Evolutionary conservation across 371 early-diverging fungal species (phyloP).

Genomic region (Mortierella sp.): DNA sequence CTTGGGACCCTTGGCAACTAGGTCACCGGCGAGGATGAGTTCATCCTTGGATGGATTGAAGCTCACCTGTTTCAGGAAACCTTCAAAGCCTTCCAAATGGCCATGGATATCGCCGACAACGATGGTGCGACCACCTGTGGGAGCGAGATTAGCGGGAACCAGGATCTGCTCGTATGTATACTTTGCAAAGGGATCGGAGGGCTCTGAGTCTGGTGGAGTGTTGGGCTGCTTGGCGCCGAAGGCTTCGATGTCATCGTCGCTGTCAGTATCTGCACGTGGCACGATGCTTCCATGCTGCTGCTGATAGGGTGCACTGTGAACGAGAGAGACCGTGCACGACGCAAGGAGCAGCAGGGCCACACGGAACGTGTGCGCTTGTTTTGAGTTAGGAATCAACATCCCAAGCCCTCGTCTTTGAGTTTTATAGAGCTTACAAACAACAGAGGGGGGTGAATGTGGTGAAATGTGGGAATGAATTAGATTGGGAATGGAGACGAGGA

Average conservation of each 20-base stretch:
- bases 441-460: no score
- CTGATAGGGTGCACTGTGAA: no score
- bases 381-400: no score
- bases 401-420: no score
- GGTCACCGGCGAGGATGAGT: slow-evolving; percentile 76
- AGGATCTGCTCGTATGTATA: slow-evolving; percentile 27
- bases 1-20: slow-evolving; percentile 77
- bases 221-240: slow-evolving; percentile 19
- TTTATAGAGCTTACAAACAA: no score
- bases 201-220: slow-evolving; percentile 24
- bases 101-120: slow-evolving; percentile 84
- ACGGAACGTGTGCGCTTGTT: no score
- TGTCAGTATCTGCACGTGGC: no score
- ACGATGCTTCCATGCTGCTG: no score
- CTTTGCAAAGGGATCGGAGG: slow-evolving; percentile 30
- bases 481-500: no score
- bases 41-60: slow-evolving; percentile 61
- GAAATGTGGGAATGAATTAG: no score
- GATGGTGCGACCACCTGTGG: slow-evolving; percentile 59
- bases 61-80: slow-evolving; percentile 59
- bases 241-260: neutral
- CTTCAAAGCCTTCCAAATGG: slow-evolving; percentile 62
- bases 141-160: neutral
- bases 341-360: no score
- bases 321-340: no score